Percentiles rank a stretch among this genome's conserved stretches.
phyloP scores from a whole-genome alignment of 1,139 yeast species.

The Scheffersomyces lignicola region DNA sequence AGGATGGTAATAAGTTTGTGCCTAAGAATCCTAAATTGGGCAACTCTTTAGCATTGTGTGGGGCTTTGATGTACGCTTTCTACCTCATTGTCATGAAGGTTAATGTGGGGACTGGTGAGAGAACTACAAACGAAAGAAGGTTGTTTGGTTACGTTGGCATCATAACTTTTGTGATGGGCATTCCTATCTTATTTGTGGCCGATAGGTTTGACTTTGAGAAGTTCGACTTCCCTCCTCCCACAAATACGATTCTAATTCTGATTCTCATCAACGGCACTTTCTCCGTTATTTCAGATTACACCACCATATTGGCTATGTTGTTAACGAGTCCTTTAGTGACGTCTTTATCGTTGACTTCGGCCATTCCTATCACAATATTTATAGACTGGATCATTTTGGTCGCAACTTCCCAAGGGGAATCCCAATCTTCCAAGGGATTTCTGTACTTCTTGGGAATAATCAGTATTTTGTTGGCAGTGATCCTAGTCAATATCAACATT shows the following conservation, averaged over 20 bases:
- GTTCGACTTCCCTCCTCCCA: constrained; percentile 45
- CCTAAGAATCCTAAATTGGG: constrained; percentile 48
- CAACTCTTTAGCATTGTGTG: constrained; percentile 43
- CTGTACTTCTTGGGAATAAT: constrained; percentile 47
- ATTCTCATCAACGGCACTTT: constrained; percentile 44
- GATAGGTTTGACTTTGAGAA: constrained; percentile 37
- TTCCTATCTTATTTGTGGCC: constrained; percentile 37
- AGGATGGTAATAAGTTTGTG: constrained; percentile 21
- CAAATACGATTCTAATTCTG: constrained; percentile 28
- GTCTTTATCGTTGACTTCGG: constrained; percentile 50
- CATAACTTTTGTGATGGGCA: constrained; percentile 35
- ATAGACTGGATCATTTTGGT: constrained; percentile 39
- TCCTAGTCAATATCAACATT: constrained; percentile 46
- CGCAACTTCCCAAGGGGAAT: constrained; percentile 18
- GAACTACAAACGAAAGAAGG: constrained; percentile 46
- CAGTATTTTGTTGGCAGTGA: constrained; percentile 47
- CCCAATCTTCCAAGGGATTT: constrained; percentile 19
- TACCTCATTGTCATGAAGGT: constrained; percentile 46
- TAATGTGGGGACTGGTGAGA: constrained; percentile 44
- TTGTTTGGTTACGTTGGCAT: constrained; percentile 51
- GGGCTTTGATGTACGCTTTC: constrained; percentile 49
- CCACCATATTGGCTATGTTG: constrained; percentile 50
- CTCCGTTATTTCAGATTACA: constrained; percentile 50
- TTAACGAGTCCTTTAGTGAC: constrained; percentile 56
- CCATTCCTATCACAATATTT: constrained; percentile 53